Evolutionary conservation across 2,329 filamentous ascomycete genomes (phyloP).

Genomic region (Trichoderma semiorbis): DNA sequence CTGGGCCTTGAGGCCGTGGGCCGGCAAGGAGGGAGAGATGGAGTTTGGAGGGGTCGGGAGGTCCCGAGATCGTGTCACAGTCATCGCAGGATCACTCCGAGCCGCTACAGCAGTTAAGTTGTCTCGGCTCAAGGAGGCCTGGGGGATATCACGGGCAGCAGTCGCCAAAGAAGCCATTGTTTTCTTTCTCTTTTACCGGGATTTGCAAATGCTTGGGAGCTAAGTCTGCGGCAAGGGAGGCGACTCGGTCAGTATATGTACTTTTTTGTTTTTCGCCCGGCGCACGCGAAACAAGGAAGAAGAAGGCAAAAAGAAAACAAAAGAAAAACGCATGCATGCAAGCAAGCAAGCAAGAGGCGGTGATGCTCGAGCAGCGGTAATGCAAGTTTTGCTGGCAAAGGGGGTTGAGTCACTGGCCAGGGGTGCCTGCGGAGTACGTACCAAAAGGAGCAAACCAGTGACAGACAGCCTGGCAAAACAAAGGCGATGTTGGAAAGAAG

Average conservation of each 20-base stretch:
- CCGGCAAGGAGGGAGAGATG: conserved; percentile 82
- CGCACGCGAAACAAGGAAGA: neutral
- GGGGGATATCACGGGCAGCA: conserved; percentile 65
- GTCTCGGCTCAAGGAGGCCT: conserved; percentile 61
- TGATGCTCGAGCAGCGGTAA: conserved; percentile 14
- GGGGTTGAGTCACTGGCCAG: conserved; percentile 22
- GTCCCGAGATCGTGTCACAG: conserved; percentile 58
- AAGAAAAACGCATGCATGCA: neutral
- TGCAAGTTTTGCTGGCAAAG: conserved; percentile 17
- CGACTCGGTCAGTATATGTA: conserved; percentile 16
- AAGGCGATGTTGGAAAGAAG: neutral
- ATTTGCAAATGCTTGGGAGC: conserved; percentile 43
- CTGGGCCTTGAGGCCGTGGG: conserved; percentile 72
- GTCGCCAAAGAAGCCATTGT: conserved; percentile 63
- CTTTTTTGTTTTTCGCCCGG: neutral
- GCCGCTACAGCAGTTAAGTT: conserved; percentile 71
- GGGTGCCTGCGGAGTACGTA: conserved; percentile 29
- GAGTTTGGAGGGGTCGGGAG: conserved; percentile 93
- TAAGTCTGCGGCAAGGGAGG: conserved; percentile 31
- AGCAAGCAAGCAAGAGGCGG: conserved; percentile 12
- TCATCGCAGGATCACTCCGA: conserved; percentile 57
- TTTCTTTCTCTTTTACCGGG: conserved; percentile 36
- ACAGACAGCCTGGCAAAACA: neutral
- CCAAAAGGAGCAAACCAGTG: conserved; percentile 29
- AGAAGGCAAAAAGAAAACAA: neutral